Evolutionary conservation across 768 basidiomycete genomes (phyloP), one percentile per base, ranked within the genome.

Genomic region (Omphalotus guepiniiformis): DNA sequence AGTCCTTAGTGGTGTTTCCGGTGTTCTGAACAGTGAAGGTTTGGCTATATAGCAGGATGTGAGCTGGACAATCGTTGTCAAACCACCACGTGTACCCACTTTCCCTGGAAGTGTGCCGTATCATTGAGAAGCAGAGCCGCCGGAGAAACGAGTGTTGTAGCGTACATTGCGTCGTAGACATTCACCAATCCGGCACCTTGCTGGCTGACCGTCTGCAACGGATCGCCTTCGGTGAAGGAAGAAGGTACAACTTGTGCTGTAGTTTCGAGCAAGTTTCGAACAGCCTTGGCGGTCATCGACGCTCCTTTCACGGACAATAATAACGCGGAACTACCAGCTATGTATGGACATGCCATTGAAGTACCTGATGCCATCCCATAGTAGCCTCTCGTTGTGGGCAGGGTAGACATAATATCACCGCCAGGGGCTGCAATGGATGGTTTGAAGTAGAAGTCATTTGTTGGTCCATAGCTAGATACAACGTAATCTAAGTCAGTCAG

Each of bases 41-140:
- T 57, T 76, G 74, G 7, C 76, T 77, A 25, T 63, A 32, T 32
- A 32, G 9, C n/a, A n/a, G n/a, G n/a, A n/a, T 32, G n/a, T 32
- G 30, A 32, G 30, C 30, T 9, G n/a, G 9, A n/a, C n/a, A n/a
- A n/a, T n/a, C n/a, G n/a, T n/a, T n/a, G n/a, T n/a, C n/a, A n/a
- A n/a, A 32, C 30, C 9, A 32, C 9, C 9, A 32, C 9, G n/a
- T 32, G 9, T n/a, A 9, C 30, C n/a, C 30, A 32, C 30, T 9
- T n/a, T 32, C n/a, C 30, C 43, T 66, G 61, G 59, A 79, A 77
- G 56, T 81, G 67, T 6, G 76, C 71, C 3, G 83, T 85, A 57
- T 85, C 83, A 52, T 87, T 86, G 32, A 83, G 62, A 29, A 78
- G 53, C 16, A 85, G 65, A 55, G 82, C 75, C 11, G 73, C 70